phyloP scores from a whole-genome alignment of 495 filamentous ascomycete genomes.

The Podospora australis region DNA sequence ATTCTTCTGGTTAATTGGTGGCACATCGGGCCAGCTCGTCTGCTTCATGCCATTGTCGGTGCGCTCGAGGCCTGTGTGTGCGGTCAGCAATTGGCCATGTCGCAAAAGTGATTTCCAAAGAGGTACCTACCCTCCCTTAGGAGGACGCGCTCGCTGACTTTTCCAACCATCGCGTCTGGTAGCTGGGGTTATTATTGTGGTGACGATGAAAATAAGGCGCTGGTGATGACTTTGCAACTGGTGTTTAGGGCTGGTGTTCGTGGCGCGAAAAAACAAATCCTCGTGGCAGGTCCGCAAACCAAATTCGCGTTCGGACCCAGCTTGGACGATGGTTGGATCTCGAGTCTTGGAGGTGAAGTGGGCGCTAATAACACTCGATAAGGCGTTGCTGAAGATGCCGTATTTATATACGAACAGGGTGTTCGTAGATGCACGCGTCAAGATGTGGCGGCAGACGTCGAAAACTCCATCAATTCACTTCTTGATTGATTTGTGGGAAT shows the following conservation, averaged over 20 bases:
- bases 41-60: slow-evolving; percentile 97
- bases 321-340: no score
- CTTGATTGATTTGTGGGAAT: background rate
- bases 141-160: slow-evolving; percentile 50
- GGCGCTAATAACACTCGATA: no score
- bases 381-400: no score
- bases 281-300: no score
- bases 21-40: slow-evolving; percentile 86
- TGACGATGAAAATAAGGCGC: background rate
- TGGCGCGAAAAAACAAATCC: background rate
- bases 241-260: background rate
- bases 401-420: no score
- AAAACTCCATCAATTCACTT: no score
- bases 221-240: background rate
- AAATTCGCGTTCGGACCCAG: no score
- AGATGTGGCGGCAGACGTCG: no score
- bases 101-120: background rate
- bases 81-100: slow-evolving; percentile 7
- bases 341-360: no score
- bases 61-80: slow-evolving; percentile 69
- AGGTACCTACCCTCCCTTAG: slow-evolving; percentile 38
- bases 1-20: slow-evolving; percentile 97
- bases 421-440: no score
- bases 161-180: slow-evolving; percentile 48
- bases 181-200: background rate